These are phyloP conservation scores for Lycium ferocissimum DNA, from an alignment of 257 asterid species.

Conservation along the genomic window DNA sequence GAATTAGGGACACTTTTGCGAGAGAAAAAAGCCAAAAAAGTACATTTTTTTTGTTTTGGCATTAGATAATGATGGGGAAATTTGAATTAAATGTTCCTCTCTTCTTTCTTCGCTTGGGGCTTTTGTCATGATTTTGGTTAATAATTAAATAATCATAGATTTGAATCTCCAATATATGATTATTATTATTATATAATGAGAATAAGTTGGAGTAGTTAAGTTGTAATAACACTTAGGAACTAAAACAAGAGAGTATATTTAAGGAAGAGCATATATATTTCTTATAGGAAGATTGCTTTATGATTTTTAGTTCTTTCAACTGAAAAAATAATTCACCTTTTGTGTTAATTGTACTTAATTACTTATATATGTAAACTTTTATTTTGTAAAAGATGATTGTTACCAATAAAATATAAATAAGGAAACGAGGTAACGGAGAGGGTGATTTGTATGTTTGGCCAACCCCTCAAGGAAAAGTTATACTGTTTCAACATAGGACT, in stretches of 20 bases:
- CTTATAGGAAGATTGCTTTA: background rate
- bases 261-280: background rate
- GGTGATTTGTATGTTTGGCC: background rate
- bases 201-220: background rate
- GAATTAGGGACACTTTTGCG: slow-evolving; percentile 24
- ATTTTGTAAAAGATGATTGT: too few species aligned
- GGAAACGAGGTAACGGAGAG: background rate
- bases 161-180: background rate
- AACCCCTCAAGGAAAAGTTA: background rate
- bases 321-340: background rate
- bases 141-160: background rate
- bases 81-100: slow-evolving; percentile 1
- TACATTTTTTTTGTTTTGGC: background rate
- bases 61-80: slow-evolving; percentile 4
- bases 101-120: background rate
- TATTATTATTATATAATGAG: background rate
- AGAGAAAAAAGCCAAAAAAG: background rate
- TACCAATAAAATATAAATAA: too few species aligned
- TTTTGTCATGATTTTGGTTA: background rate
- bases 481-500: too few species aligned
- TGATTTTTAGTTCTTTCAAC: background rate
- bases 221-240: background rate
- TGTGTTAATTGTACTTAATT: background rate
- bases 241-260: background rate
- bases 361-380: too few species aligned